Base-by-base conservation (phyloP, 2,329 filamentous ascomycete species). In the Aspergillus sp. region DNA sequence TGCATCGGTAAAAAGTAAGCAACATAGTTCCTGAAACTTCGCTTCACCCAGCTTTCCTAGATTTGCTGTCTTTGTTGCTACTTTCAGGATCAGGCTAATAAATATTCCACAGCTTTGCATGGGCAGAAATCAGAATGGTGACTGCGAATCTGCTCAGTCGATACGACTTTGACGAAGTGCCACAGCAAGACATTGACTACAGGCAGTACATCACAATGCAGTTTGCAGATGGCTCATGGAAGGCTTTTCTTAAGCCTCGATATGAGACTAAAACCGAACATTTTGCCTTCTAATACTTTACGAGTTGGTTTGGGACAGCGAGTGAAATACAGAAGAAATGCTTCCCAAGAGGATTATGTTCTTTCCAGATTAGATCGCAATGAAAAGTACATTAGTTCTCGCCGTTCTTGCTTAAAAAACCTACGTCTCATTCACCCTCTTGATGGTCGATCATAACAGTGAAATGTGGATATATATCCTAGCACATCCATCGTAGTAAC, bases 181-280 rank as follows among this genome's bases (percentile, higher is more conserved):
- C 43, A 14, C 14, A 32, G 10, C 23, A 45, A 21, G 23, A 25
- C 17, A 45, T 45, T 16, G 43, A 32, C 23, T 45, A 45, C 16
- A 19, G 43, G 14, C 43, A 45, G 20, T 45, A 45, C 29, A 45
- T 45, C 43, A 45, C 43, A 3, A 45, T 45, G 43, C 43, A 45
- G 16, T 45, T 45, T 16, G 16, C 34, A 17, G n/a, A 38, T 38
- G 34, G 34, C 34, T 38, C 34, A 13, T 38, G 34, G 34, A 38
- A 38, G 13, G 13, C 34, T 38, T 38, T 38, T 38, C 34, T 38
- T 13, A 38, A 38, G 11, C 34, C 34, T 4, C 32, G 34, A 17
- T 38, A 38, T 38, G 34, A 16, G 11, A 16, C 34, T 11, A 5
- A 11, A 38, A 11, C 16, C 14, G 14, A 38, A 17, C 11, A 16